phyloP scores from a whole-genome alignment of 2,329 filamentous ascomycete genomes.

The Ophiostoma perfectum region DNA sequence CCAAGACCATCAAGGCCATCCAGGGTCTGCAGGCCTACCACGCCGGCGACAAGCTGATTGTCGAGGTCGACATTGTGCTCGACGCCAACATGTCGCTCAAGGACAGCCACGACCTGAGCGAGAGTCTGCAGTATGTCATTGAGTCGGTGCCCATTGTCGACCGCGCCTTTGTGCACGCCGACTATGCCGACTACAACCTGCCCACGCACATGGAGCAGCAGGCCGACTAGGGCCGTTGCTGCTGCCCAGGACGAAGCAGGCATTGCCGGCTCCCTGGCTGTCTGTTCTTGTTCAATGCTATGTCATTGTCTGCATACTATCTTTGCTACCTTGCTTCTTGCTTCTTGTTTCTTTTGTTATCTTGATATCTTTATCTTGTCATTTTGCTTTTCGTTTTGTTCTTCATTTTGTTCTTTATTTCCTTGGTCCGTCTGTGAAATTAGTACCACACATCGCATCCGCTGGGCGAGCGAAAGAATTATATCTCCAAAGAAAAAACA shows the following conservation, averaged over 20 bases:
- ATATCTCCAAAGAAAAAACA: background rate
- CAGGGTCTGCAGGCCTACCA: constrained; percentile 83
- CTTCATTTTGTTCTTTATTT: background rate
- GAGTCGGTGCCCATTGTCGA: constrained; percentile 78
- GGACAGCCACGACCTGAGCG: constrained; percentile 73
- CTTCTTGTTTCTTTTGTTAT: too few relatives aligned
- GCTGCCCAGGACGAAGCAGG: too few relatives aligned
- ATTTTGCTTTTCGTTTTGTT: background rate
- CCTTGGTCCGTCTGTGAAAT: background rate
- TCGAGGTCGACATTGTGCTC: constrained; percentile 75
- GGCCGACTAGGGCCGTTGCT: constrained; percentile 17
- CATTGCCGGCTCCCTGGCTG: background rate
- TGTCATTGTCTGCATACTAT: background rate
- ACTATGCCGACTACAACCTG: constrained; percentile 58
- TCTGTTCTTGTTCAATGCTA: background rate
- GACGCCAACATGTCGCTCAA: constrained; percentile 69
- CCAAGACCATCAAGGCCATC: constrained; percentile 78
- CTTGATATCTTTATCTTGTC: background rate
- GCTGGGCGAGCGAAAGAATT: background rate
- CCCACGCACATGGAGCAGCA: constrained; percentile 54
- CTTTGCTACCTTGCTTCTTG: background rate
- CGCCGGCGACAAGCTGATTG: constrained; percentile 76
- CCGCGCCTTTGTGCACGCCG: constrained; percentile 63
- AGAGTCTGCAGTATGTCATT: constrained; percentile 75
- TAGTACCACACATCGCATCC: background rate